These are phyloP conservation scores for Pluteus cervinus DNA, from an alignment of 768 basidiomycete genomes.

Conservation along the genomic window DNA sequence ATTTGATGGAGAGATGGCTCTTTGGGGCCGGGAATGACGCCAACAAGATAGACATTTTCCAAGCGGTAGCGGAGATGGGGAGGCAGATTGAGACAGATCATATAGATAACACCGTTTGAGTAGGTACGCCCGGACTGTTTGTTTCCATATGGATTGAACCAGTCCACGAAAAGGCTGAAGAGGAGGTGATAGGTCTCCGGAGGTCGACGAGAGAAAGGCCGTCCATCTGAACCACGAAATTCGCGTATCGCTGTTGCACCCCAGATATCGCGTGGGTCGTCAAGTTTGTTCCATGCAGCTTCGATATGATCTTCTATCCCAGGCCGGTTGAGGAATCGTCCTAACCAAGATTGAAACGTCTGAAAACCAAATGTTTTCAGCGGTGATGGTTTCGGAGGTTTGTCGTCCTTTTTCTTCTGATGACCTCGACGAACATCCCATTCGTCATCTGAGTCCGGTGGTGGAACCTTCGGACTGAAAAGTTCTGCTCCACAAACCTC, in stretches of 20 bases:
- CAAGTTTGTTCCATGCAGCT: conserved; percentile 1
- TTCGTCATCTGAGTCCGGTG: conserved; percentile 16
- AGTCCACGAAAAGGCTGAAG: conserved; percentile 26
- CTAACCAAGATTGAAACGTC: conserved; percentile 21
- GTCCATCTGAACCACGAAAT: conserved; percentile 18
- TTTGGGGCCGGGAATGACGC: conserved; percentile 34
- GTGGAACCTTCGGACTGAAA: no score
- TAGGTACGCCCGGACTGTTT: conserved; percentile 19
- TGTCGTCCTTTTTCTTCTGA: neutral
- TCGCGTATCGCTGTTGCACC: conserved; percentile 18
- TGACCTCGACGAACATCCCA: conserved; percentile 8
- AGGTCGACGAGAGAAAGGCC: conserved; percentile 13
- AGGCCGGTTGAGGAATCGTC: conserved; percentile 14
- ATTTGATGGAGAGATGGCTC: conserved; percentile 25
- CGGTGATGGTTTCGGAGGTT: neutral
- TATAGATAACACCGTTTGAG: conserved; percentile 20
- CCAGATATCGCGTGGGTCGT: conserved; percentile 18
- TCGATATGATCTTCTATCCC: conserved; percentile 24
- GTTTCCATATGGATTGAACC: conserved; percentile 30
- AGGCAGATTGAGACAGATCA: conserved; percentile 31
- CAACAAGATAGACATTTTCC: conserved; percentile 33
- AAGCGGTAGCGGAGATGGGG: conserved; percentile 19
- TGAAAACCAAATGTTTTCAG: conserved; percentile 20
- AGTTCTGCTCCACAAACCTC: no score
- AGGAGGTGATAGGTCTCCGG: conserved; percentile 17